Evolutionary conservation across 108 stramenopile species (phyloP).

Genomic region (Bacterosira constricta): DNA sequence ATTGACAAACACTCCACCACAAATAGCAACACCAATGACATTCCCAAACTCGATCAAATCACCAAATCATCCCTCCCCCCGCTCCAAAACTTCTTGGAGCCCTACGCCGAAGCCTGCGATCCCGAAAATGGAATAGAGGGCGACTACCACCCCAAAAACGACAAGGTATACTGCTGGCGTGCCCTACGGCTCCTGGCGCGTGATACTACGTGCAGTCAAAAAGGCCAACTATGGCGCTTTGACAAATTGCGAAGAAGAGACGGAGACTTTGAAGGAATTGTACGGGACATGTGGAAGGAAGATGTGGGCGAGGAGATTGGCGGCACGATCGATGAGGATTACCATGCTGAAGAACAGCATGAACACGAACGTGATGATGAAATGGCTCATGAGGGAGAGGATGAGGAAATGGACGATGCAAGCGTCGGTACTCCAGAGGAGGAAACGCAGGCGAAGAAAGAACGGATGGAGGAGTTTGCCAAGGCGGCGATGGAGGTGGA

Average conservation of each 20-base stretch:
- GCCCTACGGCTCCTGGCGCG: constrained; percentile 71
- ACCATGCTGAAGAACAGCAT: constrained; percentile 16
- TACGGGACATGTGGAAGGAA: constrained; percentile 64
- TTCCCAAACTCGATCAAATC: constrained; percentile 34
- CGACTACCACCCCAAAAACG: constrained; percentile 82
- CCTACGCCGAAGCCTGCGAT: constrained; percentile 81
- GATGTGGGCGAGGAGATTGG: constrained; percentile 64
- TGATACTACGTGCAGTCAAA: constrained; percentile 49
- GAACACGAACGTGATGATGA: neutral
- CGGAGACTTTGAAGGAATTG: constrained; percentile 74
- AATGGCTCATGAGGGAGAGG: neutral
- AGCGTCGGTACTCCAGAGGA: constrained; percentile 38
- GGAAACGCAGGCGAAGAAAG: constrained; percentile 20
- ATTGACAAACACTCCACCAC: neutral
- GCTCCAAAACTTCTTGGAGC: constrained; percentile 63
- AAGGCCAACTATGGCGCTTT: constrained; percentile 33
- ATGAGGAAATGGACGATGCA: constrained; percentile 38
- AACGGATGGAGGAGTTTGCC: constrained; percentile 42
- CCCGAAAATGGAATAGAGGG: constrained; percentile 85
- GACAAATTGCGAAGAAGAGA: constrained; percentile 39
- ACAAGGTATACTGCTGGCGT: constrained; percentile 76
- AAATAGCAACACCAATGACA: constrained; percentile 7
- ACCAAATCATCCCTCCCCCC: constrained; percentile 30
- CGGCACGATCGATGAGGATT: constrained; percentile 33
- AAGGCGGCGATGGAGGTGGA: constrained; percentile 44